Conservation (phyloP, 352 stramenopile genomes). For the Phytophthora macrochlamydospora region DNA sequence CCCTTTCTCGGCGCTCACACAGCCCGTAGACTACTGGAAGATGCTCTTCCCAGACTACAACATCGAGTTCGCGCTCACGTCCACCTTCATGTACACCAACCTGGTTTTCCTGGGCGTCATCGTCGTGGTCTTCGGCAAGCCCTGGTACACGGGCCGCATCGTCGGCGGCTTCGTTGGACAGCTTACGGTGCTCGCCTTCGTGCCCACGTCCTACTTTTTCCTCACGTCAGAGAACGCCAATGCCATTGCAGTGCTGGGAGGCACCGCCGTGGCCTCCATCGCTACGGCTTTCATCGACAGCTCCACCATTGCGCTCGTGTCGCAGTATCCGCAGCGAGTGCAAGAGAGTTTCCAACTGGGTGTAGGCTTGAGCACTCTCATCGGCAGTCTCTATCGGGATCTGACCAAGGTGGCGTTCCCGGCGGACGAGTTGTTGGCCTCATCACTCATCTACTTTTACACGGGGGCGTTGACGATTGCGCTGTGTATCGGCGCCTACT, state of each 20-base stretch:
- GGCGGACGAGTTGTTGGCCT: constrained; percentile 55
- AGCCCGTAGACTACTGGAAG: constrained; percentile 90
- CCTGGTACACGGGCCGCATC: constrained; percentile 75
- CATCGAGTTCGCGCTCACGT: constrained; percentile 87
- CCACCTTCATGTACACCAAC: constrained; percentile 88
- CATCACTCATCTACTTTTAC: constrained; percentile 87
- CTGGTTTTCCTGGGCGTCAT: constrained; percentile 66
- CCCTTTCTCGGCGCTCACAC: constrained; percentile 87
- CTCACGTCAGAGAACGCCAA: constrained; percentile 70
- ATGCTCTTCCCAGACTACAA: constrained; percentile 87
- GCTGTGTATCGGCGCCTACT: constrained; percentile 80
- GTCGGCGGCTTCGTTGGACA: constrained; percentile 83
- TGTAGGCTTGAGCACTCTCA: constrained; percentile 80
- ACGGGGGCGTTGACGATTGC: constrained; percentile 77
- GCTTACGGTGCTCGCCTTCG: constrained; percentile 69
- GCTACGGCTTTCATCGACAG: constrained; percentile 86
- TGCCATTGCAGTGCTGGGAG: constrained; percentile 62
- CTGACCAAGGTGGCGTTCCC: constrained; percentile 85
- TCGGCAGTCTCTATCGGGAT: constrained; percentile 83
- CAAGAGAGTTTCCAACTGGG: constrained; percentile 86
- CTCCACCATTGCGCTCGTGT: constrained; percentile 81
- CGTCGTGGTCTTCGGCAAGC: constrained; percentile 63
- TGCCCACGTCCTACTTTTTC: constrained; percentile 83
- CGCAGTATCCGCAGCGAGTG: constrained; percentile 76
- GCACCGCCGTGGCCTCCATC: constrained; percentile 68